Evolutionary conservation across 2,329 filamentous ascomycete species (phyloP).

Genomic region (Curvularia sp.): DNA sequence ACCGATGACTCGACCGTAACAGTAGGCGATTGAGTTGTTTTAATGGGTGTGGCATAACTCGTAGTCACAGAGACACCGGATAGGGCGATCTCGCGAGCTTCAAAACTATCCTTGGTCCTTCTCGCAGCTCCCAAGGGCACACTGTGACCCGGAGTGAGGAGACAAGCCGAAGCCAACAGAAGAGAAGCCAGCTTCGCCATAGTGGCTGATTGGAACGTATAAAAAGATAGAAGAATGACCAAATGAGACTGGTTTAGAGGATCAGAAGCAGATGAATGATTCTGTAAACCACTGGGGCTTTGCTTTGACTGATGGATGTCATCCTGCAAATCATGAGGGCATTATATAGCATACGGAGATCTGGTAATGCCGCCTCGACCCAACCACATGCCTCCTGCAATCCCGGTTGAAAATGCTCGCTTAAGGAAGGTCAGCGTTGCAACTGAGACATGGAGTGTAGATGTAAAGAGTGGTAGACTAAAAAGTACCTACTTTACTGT

Average conservation of each 20-base stretch:
- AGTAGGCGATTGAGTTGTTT: slow-evolving; percentile 39
- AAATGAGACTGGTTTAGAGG: slow-evolving; percentile 25
- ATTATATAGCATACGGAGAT: slow-evolving; percentile 35
- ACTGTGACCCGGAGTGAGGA: slow-evolving; percentile 32
- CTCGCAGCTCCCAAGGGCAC: slow-evolving; percentile 32
- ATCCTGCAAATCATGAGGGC: slow-evolving; percentile 15
- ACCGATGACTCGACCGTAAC: slow-evolving; percentile 34
- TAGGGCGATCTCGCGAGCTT: slow-evolving; percentile 35
- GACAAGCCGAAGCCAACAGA: slow-evolving; percentile 36
- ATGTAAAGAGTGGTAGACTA: slow-evolving; percentile 27
- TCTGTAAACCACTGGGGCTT: slow-evolving; percentile 15
- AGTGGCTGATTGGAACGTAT: slow-evolving; percentile 5
- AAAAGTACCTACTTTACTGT: slow-evolving; percentile 31
- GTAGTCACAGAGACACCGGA: slow-evolving; percentile 38
- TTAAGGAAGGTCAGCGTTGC: slow-evolving; percentile 37
- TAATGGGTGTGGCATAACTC: slow-evolving; percentile 41
- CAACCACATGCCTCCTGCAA: slow-evolving; percentile 30
- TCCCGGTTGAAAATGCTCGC: slow-evolving; percentile 25
- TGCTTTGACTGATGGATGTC: slow-evolving; percentile 37
- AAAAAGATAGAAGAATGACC: slow-evolving; percentile 23
- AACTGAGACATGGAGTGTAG: slow-evolving; percentile 33
- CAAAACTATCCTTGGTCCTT: slow-evolving; percentile 17
- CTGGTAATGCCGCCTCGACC: slow-evolving; percentile 13
- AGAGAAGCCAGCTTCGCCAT: slow-evolving; percentile 41
- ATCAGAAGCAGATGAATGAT: slow-evolving; percentile 17